A percentile compares a stretch with the other conserved stretches of the same genome.
Conservation (phyloP, 1,139 yeast species). For the Candida smagusa region DNA sequence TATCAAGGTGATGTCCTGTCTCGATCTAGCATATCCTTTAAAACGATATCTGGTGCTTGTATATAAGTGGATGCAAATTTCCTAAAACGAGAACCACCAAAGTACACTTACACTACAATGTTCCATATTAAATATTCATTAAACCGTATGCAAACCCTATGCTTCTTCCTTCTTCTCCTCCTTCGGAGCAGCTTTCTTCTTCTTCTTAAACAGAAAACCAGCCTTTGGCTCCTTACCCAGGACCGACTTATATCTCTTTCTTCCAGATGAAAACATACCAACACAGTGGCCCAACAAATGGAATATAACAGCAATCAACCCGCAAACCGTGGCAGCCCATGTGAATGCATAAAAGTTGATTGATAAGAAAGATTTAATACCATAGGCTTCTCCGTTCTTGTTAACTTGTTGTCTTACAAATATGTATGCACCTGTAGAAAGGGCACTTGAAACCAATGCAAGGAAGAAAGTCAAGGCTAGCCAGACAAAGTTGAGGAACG, state of each 20-base stretch:
- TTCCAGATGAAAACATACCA: constrained; percentile 37
- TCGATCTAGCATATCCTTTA: too few species aligned
- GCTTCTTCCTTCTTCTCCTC: neutral
- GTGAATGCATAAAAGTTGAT: constrained; percentile 40
- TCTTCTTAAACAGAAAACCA: constrained; percentile 19
- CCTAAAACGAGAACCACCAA: too few species aligned
- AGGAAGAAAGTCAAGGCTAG: constrained; percentile 30
- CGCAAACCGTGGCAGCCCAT: constrained; percentile 42
- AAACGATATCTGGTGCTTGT: too few species aligned
- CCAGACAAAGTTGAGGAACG: constrained; percentile 39
- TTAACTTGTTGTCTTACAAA: constrained; percentile 32
- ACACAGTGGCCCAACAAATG: constrained; percentile 44
- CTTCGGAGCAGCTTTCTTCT: neutral
- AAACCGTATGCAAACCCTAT: neutral
- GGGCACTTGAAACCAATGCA: constrained; percentile 31
- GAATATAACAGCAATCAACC: constrained; percentile 31
- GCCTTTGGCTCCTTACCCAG: constrained; percentile 16
- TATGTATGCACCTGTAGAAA: constrained; percentile 33
- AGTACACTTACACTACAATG: too few species aligned
- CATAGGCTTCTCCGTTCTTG: constrained; percentile 26
- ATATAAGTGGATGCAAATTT: too few species aligned
- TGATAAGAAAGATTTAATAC: constrained; percentile 37
- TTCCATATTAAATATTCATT: too few species aligned
- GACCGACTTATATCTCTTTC: constrained; percentile 28
- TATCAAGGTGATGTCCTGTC: too few species aligned